Evolutionary conservation across 1,284 basidiomycete species (phyloP), one percentile per base, ranked within the genome.

Genomic region (Leucoagaricus sp.): DNA sequence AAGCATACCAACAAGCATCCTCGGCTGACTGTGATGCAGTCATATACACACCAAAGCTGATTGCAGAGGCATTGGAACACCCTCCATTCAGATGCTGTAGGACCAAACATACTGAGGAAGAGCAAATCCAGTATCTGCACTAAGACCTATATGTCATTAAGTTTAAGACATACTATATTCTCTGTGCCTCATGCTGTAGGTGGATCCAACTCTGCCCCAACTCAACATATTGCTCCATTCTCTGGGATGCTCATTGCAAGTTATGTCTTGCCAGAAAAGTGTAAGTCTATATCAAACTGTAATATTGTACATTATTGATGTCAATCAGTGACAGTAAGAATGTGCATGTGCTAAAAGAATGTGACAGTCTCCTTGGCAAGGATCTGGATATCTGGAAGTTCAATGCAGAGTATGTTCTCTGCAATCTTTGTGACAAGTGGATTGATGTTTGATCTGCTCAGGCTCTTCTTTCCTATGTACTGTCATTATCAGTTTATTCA

Each of bases 181-280:
- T 90, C 4, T 91, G 89, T 69, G 85, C 82, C 36, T 83, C 80
- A 4, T 91, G 89, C 70, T 83, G 89, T 69, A 90, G 89, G 67
- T 91, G 89, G 89, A 91, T 91, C 61, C 80, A 89, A 33, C 75
- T 91, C 19, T 78, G 89, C 13, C 88, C 88, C 41, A 91, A 91
- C 68, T 90, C 87, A 52, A 90, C 89, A 0, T 91, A 89, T 64
- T 91, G 89, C 68, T 86, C 84, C 17, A 90, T 91, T 57, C 89
- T 89, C 0, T 91, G 89, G 89, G 89, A 91, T 64, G 89, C 87
- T 9, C 89, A 91, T 65, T 75, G 88, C 8, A 78, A 77, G 60
- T 88, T 85, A 65, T 91, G 88, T 69, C 71, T 91, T 49, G 83
- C 86, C 2, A 90, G 87, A 72, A 86, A 86, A 68, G 78, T 82